Evolutionary conservation across 75 land plant species (phyloP).

Genomic region (Selaginella tamariscina): DNA sequence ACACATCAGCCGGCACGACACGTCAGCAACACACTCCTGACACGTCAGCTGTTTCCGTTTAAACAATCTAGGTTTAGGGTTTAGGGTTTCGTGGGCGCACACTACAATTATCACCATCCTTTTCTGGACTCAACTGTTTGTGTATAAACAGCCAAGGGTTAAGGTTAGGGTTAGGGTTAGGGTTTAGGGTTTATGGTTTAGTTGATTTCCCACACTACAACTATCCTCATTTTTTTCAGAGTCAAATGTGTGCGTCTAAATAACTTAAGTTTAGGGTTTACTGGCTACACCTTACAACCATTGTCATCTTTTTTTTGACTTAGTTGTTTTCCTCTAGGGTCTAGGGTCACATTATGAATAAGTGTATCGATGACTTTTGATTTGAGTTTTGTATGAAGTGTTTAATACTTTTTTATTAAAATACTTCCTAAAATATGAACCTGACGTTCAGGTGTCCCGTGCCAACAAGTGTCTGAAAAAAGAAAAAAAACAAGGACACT

Average conservation of each 20-base stretch:
- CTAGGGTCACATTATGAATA: not conserved
- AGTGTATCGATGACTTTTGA: not conserved
- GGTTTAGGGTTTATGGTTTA: constrained; percentile 1
- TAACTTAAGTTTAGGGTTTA: not conserved
- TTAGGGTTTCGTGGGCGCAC: not conserved
- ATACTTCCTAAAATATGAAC: not conserved
- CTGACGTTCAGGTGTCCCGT: constrained; percentile 1
- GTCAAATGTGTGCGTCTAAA: constrained; percentile 1
- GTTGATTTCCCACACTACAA: not conserved
- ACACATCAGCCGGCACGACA: not conserved
- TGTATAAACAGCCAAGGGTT: not conserved
- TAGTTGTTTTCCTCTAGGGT: not conserved
- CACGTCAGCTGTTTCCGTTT: not conserved
- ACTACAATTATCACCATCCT: not conserved
- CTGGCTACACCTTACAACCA: constrained; percentile 1
- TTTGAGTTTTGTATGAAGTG: too few species aligned
- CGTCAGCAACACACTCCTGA: not conserved
- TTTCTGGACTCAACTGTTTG: not conserved
- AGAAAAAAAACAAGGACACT: not conserved
- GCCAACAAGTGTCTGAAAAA: not conserved
- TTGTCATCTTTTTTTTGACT: not conserved
- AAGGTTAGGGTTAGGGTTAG: too few species aligned
- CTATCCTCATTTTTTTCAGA: not conserved
- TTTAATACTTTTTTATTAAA: not conserved
- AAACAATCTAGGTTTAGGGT: not conserved